Percentiles rank a stretch among this genome's conserved stretches.
phyloP scores from a whole-genome alignment of 371 early-diverging fungal species.

The Rhizopus stolonifer region DNA sequence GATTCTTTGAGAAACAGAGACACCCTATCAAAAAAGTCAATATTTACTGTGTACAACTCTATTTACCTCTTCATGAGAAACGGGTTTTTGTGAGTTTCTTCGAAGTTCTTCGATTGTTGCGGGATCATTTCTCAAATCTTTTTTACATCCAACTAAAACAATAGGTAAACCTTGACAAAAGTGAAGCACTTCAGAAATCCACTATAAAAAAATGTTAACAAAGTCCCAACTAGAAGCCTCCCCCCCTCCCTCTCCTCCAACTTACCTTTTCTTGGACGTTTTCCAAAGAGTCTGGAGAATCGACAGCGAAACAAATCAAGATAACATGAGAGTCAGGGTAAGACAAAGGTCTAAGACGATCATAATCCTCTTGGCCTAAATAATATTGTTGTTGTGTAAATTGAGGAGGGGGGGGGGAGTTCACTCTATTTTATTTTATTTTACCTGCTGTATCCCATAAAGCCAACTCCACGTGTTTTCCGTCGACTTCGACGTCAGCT shows the following conservation, averaged over 20 bases:
- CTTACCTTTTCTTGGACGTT: slow-evolving; percentile 89
- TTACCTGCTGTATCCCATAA: slow-evolving; percentile 98
- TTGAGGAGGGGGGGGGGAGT: background rate
- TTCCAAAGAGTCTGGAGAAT: slow-evolving; percentile 92
- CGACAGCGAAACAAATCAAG: slow-evolving; percentile 92
- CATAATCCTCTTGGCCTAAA: slow-evolving; percentile 90
- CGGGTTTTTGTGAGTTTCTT: slow-evolving; percentile 79
- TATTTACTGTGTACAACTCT: too few relatives aligned
- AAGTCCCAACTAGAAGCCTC: slow-evolving; percentile 3
- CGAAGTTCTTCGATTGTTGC: slow-evolving; percentile 74
- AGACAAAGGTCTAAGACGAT: slow-evolving; percentile 94
- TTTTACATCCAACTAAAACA: slow-evolving; percentile 89
- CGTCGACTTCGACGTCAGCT: slow-evolving; percentile 91
- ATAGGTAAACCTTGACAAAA: slow-evolving; percentile 89
- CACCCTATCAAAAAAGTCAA: too few relatives aligned
- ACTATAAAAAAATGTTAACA: slow-evolving; percentile 30
- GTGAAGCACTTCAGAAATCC: slow-evolving; percentile 92
- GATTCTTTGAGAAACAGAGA: slow-evolving; percentile 68
- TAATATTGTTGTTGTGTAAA: slow-evolving; percentile 9
- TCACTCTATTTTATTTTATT: background rate
- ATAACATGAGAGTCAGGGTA: slow-evolving; percentile 97
- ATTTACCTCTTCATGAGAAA: slow-evolving; percentile 77
- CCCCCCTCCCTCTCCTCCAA: too few relatives aligned
- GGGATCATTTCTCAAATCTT: slow-evolving; percentile 86
- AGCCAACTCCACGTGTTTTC: slow-evolving; percentile 89